Percentiles rank a stretch among this genome's conserved stretches.
Evolutionary conservation across 2,329 filamentous ascomycete species (phyloP).

Genomic region (Apiospora saccharicola): DNA sequence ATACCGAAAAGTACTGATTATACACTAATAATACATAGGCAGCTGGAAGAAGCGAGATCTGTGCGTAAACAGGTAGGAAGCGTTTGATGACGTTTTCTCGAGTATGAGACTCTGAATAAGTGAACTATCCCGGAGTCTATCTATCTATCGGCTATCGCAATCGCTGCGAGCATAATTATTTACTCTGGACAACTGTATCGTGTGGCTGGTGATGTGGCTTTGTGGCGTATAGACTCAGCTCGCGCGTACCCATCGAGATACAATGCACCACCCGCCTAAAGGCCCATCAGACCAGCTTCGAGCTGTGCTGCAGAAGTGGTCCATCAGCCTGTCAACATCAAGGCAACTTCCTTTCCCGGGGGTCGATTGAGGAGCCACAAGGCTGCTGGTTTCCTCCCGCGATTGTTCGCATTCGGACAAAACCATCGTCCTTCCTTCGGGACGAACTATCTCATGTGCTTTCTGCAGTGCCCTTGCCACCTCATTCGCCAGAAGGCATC

Average conservation of each 20-base stretch:
- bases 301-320: conserved; percentile 36
- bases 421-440: too few relatives aligned
- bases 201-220: too few relatives aligned
- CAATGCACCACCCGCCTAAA: too few relatives aligned
- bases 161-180: background rate
- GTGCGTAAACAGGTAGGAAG: background rate
- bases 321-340: conserved; percentile 36
- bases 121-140: background rate
- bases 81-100: background rate
- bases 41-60: background rate
- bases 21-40: background rate
- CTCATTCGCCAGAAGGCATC: too few relatives aligned
- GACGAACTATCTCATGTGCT: too few relatives aligned
- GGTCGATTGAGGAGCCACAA: conserved; percentile 2
- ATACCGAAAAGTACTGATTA: conserved; percentile 1
- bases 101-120: background rate
- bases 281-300: too few relatives aligned
- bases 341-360: conserved; percentile 28
- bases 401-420: conserved; percentile 11
- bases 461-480: too few relatives aligned
- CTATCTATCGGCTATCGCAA: conserved; percentile 5
- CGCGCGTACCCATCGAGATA: too few relatives aligned
- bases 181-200: background rate
- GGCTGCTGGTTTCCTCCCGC: conserved; percentile 4
- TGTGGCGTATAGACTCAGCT: too few relatives aligned